A percentile compares a stretch with the other conserved stretches of the same genome.
Conservation (phyloP, 2,329 filamentous ascomycete species). For the Cladosporium sp. region DNA sequence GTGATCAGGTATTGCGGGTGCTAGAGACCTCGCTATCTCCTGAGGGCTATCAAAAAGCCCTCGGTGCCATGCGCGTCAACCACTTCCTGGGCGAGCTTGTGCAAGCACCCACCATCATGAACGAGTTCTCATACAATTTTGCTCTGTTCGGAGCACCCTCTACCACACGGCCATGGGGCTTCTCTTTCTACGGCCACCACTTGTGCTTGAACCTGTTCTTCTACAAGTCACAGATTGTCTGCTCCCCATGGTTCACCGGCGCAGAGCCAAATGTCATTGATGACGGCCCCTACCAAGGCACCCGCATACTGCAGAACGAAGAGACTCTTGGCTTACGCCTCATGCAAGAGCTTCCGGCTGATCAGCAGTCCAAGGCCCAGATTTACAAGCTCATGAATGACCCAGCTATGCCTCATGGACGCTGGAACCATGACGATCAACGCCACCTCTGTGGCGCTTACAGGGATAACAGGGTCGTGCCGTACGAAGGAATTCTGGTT, state of each 20-base stretch:
- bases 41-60: slow-evolving; percentile 67
- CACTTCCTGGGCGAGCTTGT: slow-evolving; percentile 69
- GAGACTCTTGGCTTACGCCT: slow-evolving; percentile 61
- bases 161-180: slow-evolving; percentile 60
- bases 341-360: slow-evolving; percentile 59
- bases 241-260: slow-evolving; percentile 73
- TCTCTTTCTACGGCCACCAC: slow-evolving; percentile 74
- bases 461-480: slow-evolving; percentile 71
- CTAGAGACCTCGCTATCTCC: slow-evolving; percentile 58
- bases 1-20: slow-evolving; percentile 51
- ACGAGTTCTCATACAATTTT: slow-evolving; percentile 73
- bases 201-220: slow-evolving; percentile 70
- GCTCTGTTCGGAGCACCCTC: slow-evolving; percentile 64
- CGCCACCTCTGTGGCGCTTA: slow-evolving; percentile 74
- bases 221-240: slow-evolving; percentile 59
- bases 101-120: slow-evolving; percentile 59
- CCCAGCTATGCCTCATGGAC: slow-evolving; percentile 60
- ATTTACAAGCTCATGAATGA: slow-evolving; percentile 60
- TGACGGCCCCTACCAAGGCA: slow-evolving; percentile 57
- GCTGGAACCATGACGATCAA: slow-evolving; percentile 80
- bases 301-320: slow-evolving; percentile 61
- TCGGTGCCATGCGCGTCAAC: slow-evolving; percentile 69
- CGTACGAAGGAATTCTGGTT: slow-evolving; percentile 62
- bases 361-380: slow-evolving; percentile 49
- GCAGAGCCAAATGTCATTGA: slow-evolving; percentile 77